These are phyloP conservation scores for Solidago caesia DNA, from an alignment of 129 eudicot species.

Conservation along the genomic window DNA sequence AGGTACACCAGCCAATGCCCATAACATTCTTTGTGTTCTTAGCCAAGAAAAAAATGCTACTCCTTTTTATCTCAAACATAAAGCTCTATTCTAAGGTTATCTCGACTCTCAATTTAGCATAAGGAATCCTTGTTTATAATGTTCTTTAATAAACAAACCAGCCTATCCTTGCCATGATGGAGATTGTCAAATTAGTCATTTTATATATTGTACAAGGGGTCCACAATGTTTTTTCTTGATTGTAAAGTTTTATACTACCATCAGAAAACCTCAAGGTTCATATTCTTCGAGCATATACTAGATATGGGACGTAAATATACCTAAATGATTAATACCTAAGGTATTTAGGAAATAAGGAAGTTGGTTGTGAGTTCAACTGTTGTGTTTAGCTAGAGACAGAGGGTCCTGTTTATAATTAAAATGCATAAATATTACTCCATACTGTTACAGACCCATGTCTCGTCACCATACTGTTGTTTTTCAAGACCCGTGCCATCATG, in stretches of 20 bases:
- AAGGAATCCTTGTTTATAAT: no score
- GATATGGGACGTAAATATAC: background rate
- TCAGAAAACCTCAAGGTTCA: background rate
- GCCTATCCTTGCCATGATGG: background rate
- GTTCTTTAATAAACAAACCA: background rate
- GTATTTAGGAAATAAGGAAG: background rate
- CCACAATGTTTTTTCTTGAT: background rate
- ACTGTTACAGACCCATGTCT: background rate
- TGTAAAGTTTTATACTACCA: background rate
- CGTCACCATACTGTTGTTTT: background rate
- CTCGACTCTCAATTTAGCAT: background rate
- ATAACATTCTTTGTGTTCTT: no score
- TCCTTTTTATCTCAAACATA: background rate
- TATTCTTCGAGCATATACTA: background rate
- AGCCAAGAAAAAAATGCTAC: background rate
- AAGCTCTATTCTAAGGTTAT: slow-evolving; percentile 11
- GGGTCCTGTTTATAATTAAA: background rate
- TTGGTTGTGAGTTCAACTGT: background rate
- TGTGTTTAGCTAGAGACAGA: background rate
- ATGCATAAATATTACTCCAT: no score
- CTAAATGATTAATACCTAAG: background rate
- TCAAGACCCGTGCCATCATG: background rate
- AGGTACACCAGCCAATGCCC: background rate
- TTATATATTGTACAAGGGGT: background rate
- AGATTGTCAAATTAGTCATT: background rate